A percentile compares a stretch with the other conserved stretches of the same genome.
These are phyloP conservation scores for Rhodamnia argentea DNA, from an alignment of 345 rosid species.

Conservation along the genomic window DNA sequence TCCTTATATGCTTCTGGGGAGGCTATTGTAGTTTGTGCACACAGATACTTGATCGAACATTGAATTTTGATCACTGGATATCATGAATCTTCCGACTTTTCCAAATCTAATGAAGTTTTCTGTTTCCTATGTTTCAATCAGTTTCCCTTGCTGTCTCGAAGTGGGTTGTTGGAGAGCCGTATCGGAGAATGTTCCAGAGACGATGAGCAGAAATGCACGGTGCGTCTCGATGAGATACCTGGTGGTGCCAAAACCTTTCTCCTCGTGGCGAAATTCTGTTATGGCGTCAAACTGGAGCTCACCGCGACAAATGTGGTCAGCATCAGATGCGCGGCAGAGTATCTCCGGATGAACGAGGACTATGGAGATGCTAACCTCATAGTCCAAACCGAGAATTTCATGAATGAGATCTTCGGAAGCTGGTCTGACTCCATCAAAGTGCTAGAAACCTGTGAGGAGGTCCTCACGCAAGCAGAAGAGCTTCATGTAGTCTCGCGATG, in stretches of 20 bases:
- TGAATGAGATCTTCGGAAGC: slow-evolving; percentile 39
- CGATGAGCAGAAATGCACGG: slow-evolving; percentile 25
- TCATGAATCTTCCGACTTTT: background rate
- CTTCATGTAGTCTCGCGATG: slow-evolving; percentile 72
- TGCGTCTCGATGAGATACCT: slow-evolving; percentile 66
- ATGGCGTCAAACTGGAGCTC: slow-evolving; percentile 65
- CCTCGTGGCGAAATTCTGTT: slow-evolving; percentile 75
- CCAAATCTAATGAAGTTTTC: background rate
- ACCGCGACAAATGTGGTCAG: slow-evolving; percentile 45
- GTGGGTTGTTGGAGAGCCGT: slow-evolving; percentile 48
- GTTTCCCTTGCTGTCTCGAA: slow-evolving; percentile 90
- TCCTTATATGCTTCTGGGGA: background rate
- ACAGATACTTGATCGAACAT: background rate
- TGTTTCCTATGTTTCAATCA: slow-evolving; percentile 4
- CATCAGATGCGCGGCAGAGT: slow-evolving; percentile 86
- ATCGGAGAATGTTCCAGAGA: slow-evolving; percentile 29
- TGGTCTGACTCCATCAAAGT: slow-evolving; percentile 72
- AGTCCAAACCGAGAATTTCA: slow-evolving; percentile 49
- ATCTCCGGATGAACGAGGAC: slow-evolving; percentile 70
- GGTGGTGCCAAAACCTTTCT: slow-evolving; percentile 73
- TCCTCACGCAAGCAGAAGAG: slow-evolving; percentile 57
- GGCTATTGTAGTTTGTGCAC: background rate
- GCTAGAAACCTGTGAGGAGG: slow-evolving; percentile 63
- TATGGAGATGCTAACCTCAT: slow-evolving; percentile 70
- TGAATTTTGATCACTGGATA: background rate